These are phyloP conservation scores for Backusella tuberculispora DNA, from an alignment of 192 early-diverging fungal genomes.

Conservation along the genomic window DNA sequence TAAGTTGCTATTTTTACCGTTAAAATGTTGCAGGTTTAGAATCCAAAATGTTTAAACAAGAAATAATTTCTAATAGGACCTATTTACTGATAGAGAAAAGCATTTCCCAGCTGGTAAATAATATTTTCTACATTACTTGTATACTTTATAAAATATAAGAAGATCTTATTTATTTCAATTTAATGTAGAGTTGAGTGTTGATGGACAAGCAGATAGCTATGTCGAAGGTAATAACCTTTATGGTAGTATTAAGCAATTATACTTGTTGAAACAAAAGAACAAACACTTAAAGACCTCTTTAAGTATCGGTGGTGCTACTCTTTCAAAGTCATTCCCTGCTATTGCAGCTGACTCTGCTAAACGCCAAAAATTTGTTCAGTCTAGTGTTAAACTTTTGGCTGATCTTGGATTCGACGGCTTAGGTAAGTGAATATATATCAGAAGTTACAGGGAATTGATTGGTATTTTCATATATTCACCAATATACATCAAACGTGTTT, in stretches of 20 bases:
- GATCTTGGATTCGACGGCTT: constrained; percentile 57
- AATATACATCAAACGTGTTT: neutral
- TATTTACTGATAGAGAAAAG: constrained; percentile 82
- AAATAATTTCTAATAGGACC: constrained; percentile 45
- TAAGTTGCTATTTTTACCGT: neutral
- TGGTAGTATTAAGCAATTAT: constrained; percentile 67
- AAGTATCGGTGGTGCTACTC: constrained; percentile 80
- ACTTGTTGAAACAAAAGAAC: constrained; percentile 67
- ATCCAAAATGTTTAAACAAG: too few relatives aligned
- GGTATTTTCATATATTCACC: neutral
- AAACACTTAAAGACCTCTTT: constrained; percentile 70
- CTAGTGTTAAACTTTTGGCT: constrained; percentile 49
- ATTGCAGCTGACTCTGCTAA: constrained; percentile 55
- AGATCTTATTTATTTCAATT: neutral
- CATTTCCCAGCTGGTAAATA: constrained; percentile 34
- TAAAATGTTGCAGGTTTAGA: too few relatives aligned
- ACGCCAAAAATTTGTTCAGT: constrained; percentile 62
- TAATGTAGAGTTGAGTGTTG: constrained; percentile 24
- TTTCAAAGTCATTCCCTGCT: constrained; percentile 71
- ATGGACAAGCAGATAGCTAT: constrained; percentile 54
- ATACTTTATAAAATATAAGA: too few relatives aligned
- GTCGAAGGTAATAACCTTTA: constrained; percentile 52
- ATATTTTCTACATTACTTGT: too few relatives aligned
- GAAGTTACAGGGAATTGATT: neutral
- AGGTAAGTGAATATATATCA: neutral